Evolutionary conservation across 257 asterid genomes (phyloP), one percentile per base, ranked within the genome.

Genomic region (Perilla frutescens): DNA sequence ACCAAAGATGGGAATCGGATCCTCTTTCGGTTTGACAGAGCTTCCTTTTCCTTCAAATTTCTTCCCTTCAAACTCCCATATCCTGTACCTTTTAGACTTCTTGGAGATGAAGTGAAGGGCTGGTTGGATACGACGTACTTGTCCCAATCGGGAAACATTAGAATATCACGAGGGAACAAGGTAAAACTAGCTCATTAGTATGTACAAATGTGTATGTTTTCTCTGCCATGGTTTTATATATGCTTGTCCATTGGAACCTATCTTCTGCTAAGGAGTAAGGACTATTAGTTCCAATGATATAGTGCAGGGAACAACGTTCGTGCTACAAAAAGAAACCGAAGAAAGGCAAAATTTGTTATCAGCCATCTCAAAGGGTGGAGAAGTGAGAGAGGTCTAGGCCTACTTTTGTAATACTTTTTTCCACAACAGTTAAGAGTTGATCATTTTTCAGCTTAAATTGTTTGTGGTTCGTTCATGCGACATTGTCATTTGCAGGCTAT

Each of bases 221-320:
- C 59, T 55, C 57, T 69, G 10, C 39, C 40, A 7, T 61, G 41
- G 56, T 14, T 37, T 68, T 51, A 36, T n/a, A n/a, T n/a, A n/a
- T 45, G 54, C 54, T 32, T 11, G n/a, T 20, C 26, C 26, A 20
- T 20, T 20, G 3, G 39, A n/a, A 62, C 8, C 8, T 15, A n/a
- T 68, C 1, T 31, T 77, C 68, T 75, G 65, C 80, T 81, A 55
- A 75, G 80, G 71, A 75, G 79, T 77, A 78, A 87, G 83, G 82
- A 83, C 83, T 57, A 62, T 80, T 67, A 80, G 71, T 73, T 80
- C 65, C 72, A 49, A 77, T 76, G 88, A 37, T 89, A 77, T 87
- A 89, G 96, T 86, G 91, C 97, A 93, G 98, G 98, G 98, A 87
- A 89, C 97, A 43, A 93, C 97, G 34, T 93, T 93, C 79, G 98